phyloP scores from a whole-genome alignment of 2,329 filamentous ascomycete species.

The Monilinia laxa region DNA sequence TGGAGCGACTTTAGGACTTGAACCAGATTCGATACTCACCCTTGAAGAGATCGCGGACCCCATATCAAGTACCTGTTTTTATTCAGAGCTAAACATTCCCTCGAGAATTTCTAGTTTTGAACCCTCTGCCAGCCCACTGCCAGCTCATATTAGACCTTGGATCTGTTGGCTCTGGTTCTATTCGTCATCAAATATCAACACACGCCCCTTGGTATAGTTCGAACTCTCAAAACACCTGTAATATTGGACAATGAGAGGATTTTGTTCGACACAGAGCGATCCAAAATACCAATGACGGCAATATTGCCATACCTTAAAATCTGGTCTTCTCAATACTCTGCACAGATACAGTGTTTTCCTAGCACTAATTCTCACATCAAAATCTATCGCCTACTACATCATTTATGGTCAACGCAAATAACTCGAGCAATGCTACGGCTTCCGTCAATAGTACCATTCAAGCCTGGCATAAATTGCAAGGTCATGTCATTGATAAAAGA shows the following conservation, averaged over 20 bases:
- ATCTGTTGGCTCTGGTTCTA: not conserved
- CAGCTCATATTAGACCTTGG: not conserved
- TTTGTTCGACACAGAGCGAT: constrained; percentile 2
- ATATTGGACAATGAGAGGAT: not conserved
- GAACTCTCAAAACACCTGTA: not conserved
- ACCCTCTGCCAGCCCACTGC: not conserved
- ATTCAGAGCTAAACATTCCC: not conserved
- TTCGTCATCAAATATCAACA: not conserved
- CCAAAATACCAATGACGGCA: constrained; percentile 16
- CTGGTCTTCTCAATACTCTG: not conserved
- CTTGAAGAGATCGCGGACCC: constrained; percentile 4
- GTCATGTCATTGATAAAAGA: constrained; percentile 27
- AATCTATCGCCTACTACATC: not conserved
- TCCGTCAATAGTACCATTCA: constrained; percentile 10
- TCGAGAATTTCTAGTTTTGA: not conserved
- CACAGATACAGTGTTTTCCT: constrained; percentile 1
- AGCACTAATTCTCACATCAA: not conserved
- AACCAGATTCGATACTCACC: constrained; percentile 12
- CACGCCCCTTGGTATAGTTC: not conserved
- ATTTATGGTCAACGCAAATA: constrained; percentile 21
- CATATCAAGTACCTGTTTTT: not conserved
- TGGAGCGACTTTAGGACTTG: not conserved
- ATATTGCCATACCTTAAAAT: constrained; percentile 11
- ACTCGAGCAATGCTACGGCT: constrained; percentile 19
- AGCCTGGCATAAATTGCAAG: constrained; percentile 25